Evolutionary conservation across 441 rosid genomes (phyloP).

Genomic region (Macaranga tanarius): DNA sequence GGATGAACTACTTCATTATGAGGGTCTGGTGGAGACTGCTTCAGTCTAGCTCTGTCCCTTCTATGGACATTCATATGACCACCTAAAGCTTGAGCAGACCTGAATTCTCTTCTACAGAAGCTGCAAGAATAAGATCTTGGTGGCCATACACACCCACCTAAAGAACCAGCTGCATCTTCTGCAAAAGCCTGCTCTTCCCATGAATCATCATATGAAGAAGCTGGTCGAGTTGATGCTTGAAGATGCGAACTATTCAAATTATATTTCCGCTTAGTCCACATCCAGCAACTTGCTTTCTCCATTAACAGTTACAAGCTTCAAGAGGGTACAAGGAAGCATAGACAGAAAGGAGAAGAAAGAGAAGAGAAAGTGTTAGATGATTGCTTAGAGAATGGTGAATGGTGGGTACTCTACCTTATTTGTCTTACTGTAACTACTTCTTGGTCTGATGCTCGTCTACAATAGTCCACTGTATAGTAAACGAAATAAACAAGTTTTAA

Average conservation of each 20-base stretch:
- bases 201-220: slow-evolving; percentile 48
- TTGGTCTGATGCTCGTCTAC: slow-evolving; percentile 25
- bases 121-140: slow-evolving; percentile 96
- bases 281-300: slow-evolving; percentile 51
- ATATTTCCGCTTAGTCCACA: slow-evolving; percentile 48
- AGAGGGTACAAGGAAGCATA: slow-evolving; percentile 6
- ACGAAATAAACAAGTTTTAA: slow-evolving; percentile 5
- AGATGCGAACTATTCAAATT: slow-evolving; percentile 33
- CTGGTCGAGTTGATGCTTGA: slow-evolving; percentile 20
- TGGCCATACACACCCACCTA: slow-evolving; percentile 85
- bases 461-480: slow-evolving; percentile 21
- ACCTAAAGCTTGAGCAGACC: slow-evolving; percentile 97
- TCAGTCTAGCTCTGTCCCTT: slow-evolving; percentile 91
- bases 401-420: slow-evolving; percentile 38
- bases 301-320: slow-evolving; percentile 25
- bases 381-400: slow-evolving; percentile 24
- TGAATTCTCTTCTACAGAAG: slow-evolving; percentile 87
- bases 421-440: slow-evolving; percentile 28
- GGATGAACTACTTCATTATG: slow-evolving; percentile 33
- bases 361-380: slow-evolving; percentile 14
- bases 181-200: slow-evolving; percentile 99
- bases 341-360: background rate
- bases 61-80: slow-evolving; percentile 98
- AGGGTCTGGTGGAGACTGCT: slow-evolving; percentile 54
- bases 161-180: slow-evolving; percentile 75